phyloP scores from a whole-genome alignment of 768 basidiomycete genomes.

The Amanita pseudoporphyria region DNA sequence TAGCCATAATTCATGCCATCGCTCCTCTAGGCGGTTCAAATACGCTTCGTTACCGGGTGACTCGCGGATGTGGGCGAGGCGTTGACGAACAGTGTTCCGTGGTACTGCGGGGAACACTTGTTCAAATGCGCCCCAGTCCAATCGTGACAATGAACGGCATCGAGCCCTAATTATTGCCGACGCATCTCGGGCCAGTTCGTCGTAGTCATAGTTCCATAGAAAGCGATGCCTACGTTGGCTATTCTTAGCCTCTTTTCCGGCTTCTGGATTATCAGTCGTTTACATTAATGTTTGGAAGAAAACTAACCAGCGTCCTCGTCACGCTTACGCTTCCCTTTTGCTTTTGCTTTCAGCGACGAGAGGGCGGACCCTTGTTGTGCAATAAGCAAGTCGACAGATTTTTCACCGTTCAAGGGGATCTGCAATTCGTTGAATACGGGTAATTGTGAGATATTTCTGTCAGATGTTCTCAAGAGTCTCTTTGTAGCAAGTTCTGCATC shows the following conservation, averaged over 20 bases:
- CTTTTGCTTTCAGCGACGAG: conserved; percentile 13
- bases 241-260: conserved; percentile 13
- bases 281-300: neutral
- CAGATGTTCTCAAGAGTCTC: conserved; percentile 15
- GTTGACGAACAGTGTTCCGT: conserved; percentile 62
- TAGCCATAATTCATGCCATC: conserved; percentile 73
- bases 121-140: conserved; percentile 66
- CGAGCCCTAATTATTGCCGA: conserved; percentile 76
- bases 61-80: conserved; percentile 50
- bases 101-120: conserved; percentile 77
- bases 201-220: conserved; percentile 79
- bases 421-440: neutral
- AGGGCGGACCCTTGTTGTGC: conserved; percentile 40
- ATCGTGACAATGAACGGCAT: conserved; percentile 46
- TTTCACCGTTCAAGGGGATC: conserved; percentile 35
- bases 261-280: neutral
- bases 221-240: conserved; percentile 52
- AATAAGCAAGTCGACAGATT: conserved; percentile 41
- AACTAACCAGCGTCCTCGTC: conserved; percentile 8
- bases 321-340: conserved; percentile 24
- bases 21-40: conserved; percentile 67
- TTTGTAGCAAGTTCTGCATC: conserved; percentile 43
- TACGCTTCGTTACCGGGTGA: conserved; percentile 64
- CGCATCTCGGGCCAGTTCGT: conserved; percentile 83
- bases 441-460: neutral